Conservation (phyloP, 2,329 filamentous ascomycete genomes). For the Aspergillus sp. region DNA sequence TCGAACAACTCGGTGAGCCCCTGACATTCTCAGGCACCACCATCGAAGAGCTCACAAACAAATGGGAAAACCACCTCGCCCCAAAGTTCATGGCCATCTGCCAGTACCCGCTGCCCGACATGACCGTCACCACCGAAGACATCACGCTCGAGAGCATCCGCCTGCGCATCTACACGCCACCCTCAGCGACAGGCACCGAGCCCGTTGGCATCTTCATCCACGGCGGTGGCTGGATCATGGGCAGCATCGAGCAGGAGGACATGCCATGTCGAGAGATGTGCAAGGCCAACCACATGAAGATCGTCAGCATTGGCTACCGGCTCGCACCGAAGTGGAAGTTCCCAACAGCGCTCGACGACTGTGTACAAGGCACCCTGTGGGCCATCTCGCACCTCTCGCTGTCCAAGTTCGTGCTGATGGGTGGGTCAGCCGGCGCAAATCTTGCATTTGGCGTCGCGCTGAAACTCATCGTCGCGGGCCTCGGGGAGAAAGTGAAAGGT, state of each 20-base stretch:
- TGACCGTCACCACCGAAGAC: slow-evolving; percentile 2
- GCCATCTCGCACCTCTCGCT: slow-evolving; percentile 8
- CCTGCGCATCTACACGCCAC: slow-evolving; percentile 5
- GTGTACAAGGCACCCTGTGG: slow-evolving; percentile 9
- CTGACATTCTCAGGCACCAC: no score
- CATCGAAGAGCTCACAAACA: neutral
- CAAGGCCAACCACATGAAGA: neutral
- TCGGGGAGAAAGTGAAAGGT: slow-evolving; percentile 36
- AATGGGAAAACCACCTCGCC: neutral
- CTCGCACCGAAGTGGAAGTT: slow-evolving; percentile 22
- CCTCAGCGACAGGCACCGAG: neutral
- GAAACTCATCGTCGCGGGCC: slow-evolving; percentile 37
- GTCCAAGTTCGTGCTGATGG: slow-evolving; percentile 35
- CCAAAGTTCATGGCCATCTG: neutral
- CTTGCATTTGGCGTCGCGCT: slow-evolving; percentile 39
- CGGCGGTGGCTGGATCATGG: slow-evolving; percentile 16
- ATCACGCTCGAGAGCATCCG: neutral
- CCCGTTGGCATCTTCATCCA: slow-evolving; percentile 47
- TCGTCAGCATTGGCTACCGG: slow-evolving; percentile 11
- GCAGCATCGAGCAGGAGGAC: slow-evolving; percentile 11
- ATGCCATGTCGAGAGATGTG: slow-evolving; percentile 2
- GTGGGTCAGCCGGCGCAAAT: slow-evolving; percentile 41
- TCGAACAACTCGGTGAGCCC: no score
- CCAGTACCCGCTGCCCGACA: neutral
- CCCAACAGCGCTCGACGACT: slow-evolving; percentile 15